phyloP scores from a whole-genome alignment of 1,139 yeast genomes.

The Hansenula lynferdii region DNA sequence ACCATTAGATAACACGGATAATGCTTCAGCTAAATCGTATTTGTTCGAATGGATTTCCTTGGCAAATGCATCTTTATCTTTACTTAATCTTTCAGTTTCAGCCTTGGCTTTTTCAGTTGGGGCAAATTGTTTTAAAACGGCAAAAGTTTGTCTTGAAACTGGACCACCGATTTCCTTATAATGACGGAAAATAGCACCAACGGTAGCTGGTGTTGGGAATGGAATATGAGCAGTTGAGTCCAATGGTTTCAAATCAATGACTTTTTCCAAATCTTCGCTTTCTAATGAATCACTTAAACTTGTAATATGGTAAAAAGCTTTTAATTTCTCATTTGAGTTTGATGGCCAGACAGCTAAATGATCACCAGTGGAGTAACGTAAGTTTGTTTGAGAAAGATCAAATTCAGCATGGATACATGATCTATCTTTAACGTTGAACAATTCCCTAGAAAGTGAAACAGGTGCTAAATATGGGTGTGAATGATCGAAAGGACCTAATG shows the following conservation, averaged over 20 bases:
- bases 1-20: conserved; percentile 57
- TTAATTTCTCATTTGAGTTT: conserved; percentile 72
- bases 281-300: conserved; percentile 51
- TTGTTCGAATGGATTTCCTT: conserved; percentile 53
- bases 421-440: conserved; percentile 64
- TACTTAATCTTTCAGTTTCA: conserved; percentile 50
- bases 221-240: conserved; percentile 77
- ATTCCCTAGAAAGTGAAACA: conserved; percentile 55
- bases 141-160: conserved; percentile 82
- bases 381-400: conserved; percentile 68
- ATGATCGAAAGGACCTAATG: conserved; percentile 79
- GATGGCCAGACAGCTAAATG: conserved; percentile 96
- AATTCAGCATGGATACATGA: conserved; percentile 87
- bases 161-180: conserved; percentile 92
- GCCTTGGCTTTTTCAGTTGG: conserved; percentile 60
- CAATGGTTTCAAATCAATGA: conserved; percentile 61
- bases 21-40: conserved; percentile 74
- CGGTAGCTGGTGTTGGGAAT: conserved; percentile 89
- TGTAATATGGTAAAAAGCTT: conserved; percentile 57
- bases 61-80: conserved; percentile 67
- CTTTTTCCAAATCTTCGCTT: too few relatives aligned
- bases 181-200: conserved; percentile 80
- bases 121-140: conserved; percentile 78
- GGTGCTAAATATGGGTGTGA: conserved; percentile 82
- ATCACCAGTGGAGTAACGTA: conserved; percentile 92